Conservation (phyloP, 2,329 filamentous ascomycete species). For the Didymella exigua region DNA sequence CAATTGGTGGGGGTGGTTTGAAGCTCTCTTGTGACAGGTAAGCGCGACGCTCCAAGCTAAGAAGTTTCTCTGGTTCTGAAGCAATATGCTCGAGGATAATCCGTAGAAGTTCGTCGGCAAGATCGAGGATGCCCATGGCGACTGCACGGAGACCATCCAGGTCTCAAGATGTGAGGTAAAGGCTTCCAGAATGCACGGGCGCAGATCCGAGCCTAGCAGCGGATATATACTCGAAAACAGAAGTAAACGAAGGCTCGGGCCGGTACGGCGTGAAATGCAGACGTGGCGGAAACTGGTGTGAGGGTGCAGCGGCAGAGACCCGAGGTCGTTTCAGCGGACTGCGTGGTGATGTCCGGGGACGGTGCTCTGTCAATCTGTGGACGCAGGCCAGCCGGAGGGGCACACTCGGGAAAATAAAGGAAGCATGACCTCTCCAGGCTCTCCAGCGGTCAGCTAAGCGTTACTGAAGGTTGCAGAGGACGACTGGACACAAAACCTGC, state of each 20-base stretch:
- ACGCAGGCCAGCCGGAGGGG: constrained; percentile 36
- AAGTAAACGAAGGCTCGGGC: constrained; percentile 28
- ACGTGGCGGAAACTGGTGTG: constrained; percentile 31
- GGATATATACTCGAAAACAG: constrained; percentile 27
- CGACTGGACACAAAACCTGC: constrained; percentile 41
- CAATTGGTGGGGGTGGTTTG: constrained; percentile 51
- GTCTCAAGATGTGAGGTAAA: constrained; percentile 19
- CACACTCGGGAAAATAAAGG: constrained; percentile 39
- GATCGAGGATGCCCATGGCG: constrained; percentile 46
- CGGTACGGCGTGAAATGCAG: constrained; percentile 29
- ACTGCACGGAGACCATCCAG: constrained; percentile 34
- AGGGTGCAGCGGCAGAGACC: constrained; percentile 27
- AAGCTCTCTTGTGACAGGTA: constrained; percentile 61
- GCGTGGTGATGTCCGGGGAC: constrained; percentile 36
- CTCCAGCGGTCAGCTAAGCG: constrained; percentile 44
- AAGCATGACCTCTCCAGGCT: constrained; percentile 43
- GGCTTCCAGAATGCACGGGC: constrained; percentile 14
- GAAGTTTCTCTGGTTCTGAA: constrained; percentile 57
- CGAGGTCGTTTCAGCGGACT: constrained; percentile 29
- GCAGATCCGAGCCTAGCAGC: constrained; percentile 22
- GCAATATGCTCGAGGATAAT: constrained; percentile 59
- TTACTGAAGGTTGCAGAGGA: constrained; percentile 44
- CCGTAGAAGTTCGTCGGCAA: constrained; percentile 58
- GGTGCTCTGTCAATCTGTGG: constrained; percentile 27
- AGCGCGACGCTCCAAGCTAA: constrained; percentile 56